Base-by-base conservation (phyloP, 1,139 yeast species). In the Pichia sp. region DNA sequence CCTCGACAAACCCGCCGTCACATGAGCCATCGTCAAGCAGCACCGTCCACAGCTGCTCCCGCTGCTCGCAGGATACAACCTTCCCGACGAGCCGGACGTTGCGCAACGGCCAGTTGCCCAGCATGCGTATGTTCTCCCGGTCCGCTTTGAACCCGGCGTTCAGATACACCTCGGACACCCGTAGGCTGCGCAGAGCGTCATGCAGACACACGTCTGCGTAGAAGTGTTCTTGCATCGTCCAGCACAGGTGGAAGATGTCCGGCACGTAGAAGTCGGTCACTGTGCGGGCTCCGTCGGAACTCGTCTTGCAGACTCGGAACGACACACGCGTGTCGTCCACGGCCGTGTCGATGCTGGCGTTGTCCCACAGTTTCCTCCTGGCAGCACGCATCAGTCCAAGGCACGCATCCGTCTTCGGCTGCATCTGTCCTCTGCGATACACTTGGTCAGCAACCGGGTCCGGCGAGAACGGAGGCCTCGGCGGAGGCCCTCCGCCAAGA, bases 71-170 rank as follows among this genome's bases (percentile, higher is more conserved):
- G 23, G 63, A 61, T 1, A 62, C 48, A 2, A 75, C 58, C 26
- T 66, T 61, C 0, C 78, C 79, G 31, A 61, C 55, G 0, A 75
- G 53, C 13, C 56, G 51, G 0, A 73, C 59, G 7, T 52, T 56
- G 25, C 58, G 56, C 1, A 74, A 50, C 0, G 79, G 79, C 60
- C 74, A 71, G 54, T 75, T 75, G 2, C 62, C 60, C 9, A 69
- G 41, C 52, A 56, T 25, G 16, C 50, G 9, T 4, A 53, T 16
- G 2, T 36, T 10, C n/a, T 41, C 19, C 4, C 18, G 12, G 16
- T 48, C 56, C 4, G 22, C 16, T 2, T 16, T 25, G 10, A 48
- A 21, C 4, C 55, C 57, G 6, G 23, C 47, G 39, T 50, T 51
- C 34, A 19, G 28, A 28, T 50, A 53, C 4, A 48, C 42, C 3